Base-by-base conservation (phyloP, 2,329 filamentous ascomycete genomes). In the Cladosporium sp. region DNA sequence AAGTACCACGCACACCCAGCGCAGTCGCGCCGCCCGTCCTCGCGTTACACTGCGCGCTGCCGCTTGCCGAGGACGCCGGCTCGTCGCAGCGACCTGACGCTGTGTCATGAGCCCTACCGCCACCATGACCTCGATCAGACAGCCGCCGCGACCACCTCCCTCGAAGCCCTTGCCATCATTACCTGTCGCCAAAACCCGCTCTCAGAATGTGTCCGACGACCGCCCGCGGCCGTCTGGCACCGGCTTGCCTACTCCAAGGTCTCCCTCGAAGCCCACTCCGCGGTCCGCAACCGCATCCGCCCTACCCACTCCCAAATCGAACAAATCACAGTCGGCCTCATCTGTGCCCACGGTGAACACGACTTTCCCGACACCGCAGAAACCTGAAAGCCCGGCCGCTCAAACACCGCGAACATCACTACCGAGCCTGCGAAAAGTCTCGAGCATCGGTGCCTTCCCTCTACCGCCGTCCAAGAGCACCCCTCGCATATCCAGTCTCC, bases 371-470 rank as follows among this genome's bases (percentile, higher is more conserved):
- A 54, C 35, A 13, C 33, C 43, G 3, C 48, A 40, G 3, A 32
- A 41, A 28, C 46, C 50, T 11, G 52, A 55, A 10, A 14, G 38
- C 33, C 41, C 46, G 5, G 37, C 22, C 22, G 22, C 52, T 14
- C 28, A 53, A 32, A 37, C 57, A 16, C 43, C 54, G 22, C 38
- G 53, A 34, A 40, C 54, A 16, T 55, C 58, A 48, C 34, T 54
- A 18, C 45, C 55, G 3, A 40, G 37, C 9, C 71, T 96, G 52
- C 83, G 90, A 57, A 95, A 95, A 71, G 87, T 87, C 1, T 86
- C 95, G 64, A 96, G 91, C 76, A 95, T 96, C 65, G 92, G 91
- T 66, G 85, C 89, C 1, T 96, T 97, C 65, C 92, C 92, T 31
- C 87, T 95, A 59, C 92, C 92, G 11, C 92, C 92, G 11, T 28